Percentiles rank a stretch among this genome's conserved stretches.
These are phyloP conservation scores for Tetrapisispora taiwanensis DNA, from an alignment of 805 yeast species.

Conservation along the genomic window DNA sequence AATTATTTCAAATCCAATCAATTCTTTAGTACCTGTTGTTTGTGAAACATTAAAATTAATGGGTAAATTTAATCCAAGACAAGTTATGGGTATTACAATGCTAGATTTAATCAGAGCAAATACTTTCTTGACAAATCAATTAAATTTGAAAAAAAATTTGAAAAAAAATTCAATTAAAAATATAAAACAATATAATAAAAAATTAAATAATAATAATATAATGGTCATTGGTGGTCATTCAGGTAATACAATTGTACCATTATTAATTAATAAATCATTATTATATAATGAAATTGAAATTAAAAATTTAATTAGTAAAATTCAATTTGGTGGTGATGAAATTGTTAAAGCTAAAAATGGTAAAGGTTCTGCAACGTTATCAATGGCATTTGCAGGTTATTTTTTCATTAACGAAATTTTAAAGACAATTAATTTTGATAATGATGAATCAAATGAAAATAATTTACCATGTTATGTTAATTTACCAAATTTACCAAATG, in stretches of 20 bases:
- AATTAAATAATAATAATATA: slow-evolving; percentile 35
- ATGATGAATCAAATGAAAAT: slow-evolving; percentile 15
- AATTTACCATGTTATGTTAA: slow-evolving; percentile 43
- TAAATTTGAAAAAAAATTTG: background rate
- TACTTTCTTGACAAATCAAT: slow-evolving; percentile 37
- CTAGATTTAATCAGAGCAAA: slow-evolving; percentile 70
- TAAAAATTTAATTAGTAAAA: slow-evolving; percentile 61
- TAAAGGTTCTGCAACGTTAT: slow-evolving; percentile 75
- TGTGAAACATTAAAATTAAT: slow-evolving; percentile 65
- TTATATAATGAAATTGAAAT: slow-evolving; percentile 32
- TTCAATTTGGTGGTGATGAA: slow-evolving; percentile 84
- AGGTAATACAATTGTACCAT: slow-evolving; percentile 72
- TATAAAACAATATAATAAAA: slow-evolving; percentile 2
- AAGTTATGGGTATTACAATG: slow-evolving; percentile 75
- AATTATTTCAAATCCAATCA: slow-evolving; percentile 73
- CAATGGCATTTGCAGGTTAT: slow-evolving; percentile 82
- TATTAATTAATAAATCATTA: slow-evolving; percentile 47
- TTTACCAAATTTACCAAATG: slow-evolving; percentile 45
- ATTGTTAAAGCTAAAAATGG: slow-evolving; percentile 80
- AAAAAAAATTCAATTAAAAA: background rate
- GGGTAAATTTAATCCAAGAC: slow-evolving; percentile 67
- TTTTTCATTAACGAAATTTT: slow-evolving; percentile 60
- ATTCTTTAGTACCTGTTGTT: slow-evolving; percentile 76
- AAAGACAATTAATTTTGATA: slow-evolving; percentile 25
- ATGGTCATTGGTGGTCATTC: slow-evolving; percentile 84